Evolutionary conservation across 2,329 filamentous ascomycete species (phyloP).

Genomic region (Whalleya microplaca): DNA sequence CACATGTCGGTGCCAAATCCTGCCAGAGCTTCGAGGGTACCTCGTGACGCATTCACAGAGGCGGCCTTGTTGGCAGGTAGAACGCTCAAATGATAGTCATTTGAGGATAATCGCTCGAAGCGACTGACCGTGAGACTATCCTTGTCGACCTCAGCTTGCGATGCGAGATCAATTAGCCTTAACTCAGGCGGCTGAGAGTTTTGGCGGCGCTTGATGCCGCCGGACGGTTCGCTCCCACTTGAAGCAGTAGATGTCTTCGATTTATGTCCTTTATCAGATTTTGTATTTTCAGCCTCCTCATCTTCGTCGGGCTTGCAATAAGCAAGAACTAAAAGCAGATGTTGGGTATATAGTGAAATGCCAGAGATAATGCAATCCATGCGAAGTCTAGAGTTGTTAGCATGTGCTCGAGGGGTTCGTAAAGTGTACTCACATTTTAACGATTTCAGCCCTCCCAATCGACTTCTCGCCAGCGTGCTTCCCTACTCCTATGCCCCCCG

Average conservation of each 20-base stretch:
- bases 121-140: slow-evolving; percentile 85
- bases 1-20: slow-evolving; percentile 77
- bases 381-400: slow-evolving; percentile 66
- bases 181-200: slow-evolving; percentile 87
- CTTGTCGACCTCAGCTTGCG: slow-evolving; percentile 84
- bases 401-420: background rate
- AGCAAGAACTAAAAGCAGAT: slow-evolving; percentile 85
- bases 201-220: slow-evolving; percentile 70
- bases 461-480: slow-evolving; percentile 71
- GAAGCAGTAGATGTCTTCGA: slow-evolving; percentile 51
- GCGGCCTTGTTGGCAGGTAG: slow-evolving; percentile 74
- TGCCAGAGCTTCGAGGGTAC: slow-evolving; percentile 77
- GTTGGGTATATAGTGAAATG: slow-evolving; percentile 94
- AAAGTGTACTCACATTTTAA: slow-evolving; percentile 76
- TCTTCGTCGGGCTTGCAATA: slow-evolving; percentile 78
- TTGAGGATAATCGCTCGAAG: slow-evolving; percentile 82
- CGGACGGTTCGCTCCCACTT: slow-evolving; percentile 60
- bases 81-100: slow-evolving; percentile 89
- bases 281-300: slow-evolving; percentile 45
- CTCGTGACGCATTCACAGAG: slow-evolving; percentile 64
- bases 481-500: slow-evolving; percentile 68
- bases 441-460: slow-evolving; percentile 83
- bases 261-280: slow-evolving; percentile 42
- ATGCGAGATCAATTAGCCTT: slow-evolving; percentile 84
- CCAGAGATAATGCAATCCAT: slow-evolving; percentile 98